Evolutionary conservation across 2,329 filamentous ascomycete species (phyloP).

Genomic region (Trichoderma pleuroti): DNA sequence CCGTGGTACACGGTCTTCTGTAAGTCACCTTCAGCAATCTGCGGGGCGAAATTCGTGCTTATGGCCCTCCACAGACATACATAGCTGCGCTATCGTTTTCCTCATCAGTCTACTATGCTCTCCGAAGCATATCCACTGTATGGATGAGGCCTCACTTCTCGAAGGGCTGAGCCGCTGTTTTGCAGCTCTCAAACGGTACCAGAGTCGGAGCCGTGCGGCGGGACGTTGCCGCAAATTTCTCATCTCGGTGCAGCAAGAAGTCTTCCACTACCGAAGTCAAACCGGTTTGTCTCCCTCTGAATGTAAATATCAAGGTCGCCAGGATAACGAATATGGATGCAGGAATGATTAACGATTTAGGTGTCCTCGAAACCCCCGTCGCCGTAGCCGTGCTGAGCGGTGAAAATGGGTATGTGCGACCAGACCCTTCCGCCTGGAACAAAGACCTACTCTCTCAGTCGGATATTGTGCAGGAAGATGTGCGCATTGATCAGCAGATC

Average conservation of each 20-base stretch:
- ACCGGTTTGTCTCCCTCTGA: not conserved
- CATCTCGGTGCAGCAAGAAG: not conserved
- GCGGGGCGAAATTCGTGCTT: not conserved
- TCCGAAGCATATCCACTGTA: not conserved
- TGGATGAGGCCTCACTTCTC: not conserved
- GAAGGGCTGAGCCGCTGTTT: not conserved
- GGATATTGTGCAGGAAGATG: not conserved
- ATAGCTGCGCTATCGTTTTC: not conserved
- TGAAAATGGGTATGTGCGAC: not conserved
- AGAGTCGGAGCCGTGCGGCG: not conserved
- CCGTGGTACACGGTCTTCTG: not conserved
- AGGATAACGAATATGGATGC: not conserved
- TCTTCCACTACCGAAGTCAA: not conserved
- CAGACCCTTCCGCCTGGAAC: not conserved
- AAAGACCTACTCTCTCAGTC: not conserved
- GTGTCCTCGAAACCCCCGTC: not conserved
- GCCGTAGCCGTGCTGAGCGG: not conserved
- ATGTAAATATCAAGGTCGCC: not conserved
- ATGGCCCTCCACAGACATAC: not conserved
- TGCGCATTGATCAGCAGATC: not conserved
- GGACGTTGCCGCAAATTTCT: slow-evolving; percentile 3
- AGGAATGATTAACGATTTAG: not conserved
- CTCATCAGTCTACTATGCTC: not conserved
- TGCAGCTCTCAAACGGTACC: not conserved
- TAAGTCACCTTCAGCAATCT: not conserved